phyloP scores from a whole-genome alignment of 306 rosid genomes.

The Crotalaria pallida region DNA sequence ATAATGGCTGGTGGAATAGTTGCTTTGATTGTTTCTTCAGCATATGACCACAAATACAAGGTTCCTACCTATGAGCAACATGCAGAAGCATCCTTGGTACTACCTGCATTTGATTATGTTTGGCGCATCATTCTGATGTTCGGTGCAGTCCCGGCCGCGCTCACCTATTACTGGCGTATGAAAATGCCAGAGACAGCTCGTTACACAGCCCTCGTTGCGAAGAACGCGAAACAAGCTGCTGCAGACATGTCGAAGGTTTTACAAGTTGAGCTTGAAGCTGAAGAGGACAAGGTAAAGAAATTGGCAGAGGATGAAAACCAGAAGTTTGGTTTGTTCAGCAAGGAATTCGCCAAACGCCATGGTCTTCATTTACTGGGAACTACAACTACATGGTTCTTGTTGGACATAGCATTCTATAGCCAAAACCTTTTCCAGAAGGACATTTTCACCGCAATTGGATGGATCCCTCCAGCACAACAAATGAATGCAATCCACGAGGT shows the following conservation, averaged over 20 bases:
- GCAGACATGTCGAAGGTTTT: constrained; percentile 66
- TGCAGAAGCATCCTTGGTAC: constrained; percentile 16
- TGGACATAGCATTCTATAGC: constrained; percentile 76
- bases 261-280: constrained; percentile 46
- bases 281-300: constrained; percentile 34
- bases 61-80: constrained; percentile 24
- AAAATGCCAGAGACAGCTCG: constrained; percentile 81
- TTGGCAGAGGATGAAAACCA: not conserved
- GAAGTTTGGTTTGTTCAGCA: constrained; percentile 47
- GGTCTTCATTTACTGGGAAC: constrained; percentile 68
- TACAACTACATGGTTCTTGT: constrained; percentile 53
- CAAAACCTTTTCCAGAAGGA: constrained; percentile 84
- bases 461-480: constrained; percentile 50
- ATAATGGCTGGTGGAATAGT: constrained; percentile 63
- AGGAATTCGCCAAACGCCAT: constrained; percentile 43
- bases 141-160: constrained; percentile 50
- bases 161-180: constrained; percentile 79
- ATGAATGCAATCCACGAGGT: constrained; percentile 73
- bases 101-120: constrained; percentile 42
- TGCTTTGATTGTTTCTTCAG: constrained; percentile 39
- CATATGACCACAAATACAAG: constrained; percentile 39
- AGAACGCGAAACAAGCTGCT: constrained; percentile 54
- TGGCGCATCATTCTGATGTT: constrained; percentile 58
- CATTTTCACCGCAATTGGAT: constrained; percentile 57
- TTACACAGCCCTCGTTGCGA: constrained; percentile 66